These are phyloP conservation scores for Candida pseudoviswanathii DNA, from an alignment of 1,139 yeast genomes.

Conservation along the genomic window DNA sequence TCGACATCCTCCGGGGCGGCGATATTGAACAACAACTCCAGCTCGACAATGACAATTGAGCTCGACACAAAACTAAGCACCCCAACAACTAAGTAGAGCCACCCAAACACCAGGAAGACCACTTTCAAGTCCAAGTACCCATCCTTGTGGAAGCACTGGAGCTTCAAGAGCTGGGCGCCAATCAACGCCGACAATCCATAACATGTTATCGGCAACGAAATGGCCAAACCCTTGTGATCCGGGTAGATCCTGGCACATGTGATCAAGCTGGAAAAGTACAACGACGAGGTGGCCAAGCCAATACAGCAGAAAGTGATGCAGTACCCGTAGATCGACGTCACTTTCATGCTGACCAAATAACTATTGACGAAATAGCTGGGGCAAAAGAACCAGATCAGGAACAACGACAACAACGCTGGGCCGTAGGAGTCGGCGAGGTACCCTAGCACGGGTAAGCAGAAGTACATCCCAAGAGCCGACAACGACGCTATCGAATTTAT, in stretches of 20 bases:
- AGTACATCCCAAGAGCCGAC: conserved; percentile 80
- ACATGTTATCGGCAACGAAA: conserved; percentile 84
- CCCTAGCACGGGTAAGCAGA: conserved; percentile 83
- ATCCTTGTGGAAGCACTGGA: conserved; percentile 34
- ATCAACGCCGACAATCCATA: conserved; percentile 80
- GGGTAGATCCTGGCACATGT: conserved; percentile 88
- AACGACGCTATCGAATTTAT: conserved; percentile 78
- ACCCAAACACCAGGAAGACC: conserved; percentile 61
- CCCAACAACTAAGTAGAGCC: conserved; percentile 59
- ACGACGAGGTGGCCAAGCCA: conserved; percentile 81
- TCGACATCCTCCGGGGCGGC: conserved; percentile 13
- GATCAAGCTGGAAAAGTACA: conserved; percentile 74
- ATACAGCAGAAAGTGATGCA: conserved; percentile 49
- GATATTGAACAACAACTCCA: conserved; percentile 46
- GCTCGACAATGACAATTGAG: conserved; percentile 64
- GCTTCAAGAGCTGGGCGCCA: conserved; percentile 56
- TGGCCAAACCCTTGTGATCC: conserved; percentile 71
- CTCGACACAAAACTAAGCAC: conserved; percentile 62
- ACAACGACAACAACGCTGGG: conserved; percentile 68
- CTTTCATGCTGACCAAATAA: conserved; percentile 12
- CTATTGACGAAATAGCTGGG: conserved; percentile 66
- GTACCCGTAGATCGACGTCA: conserved; percentile 22
- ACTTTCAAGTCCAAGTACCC: conserved; percentile 36
- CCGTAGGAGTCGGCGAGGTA: conserved; percentile 84
- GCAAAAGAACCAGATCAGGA: conserved; percentile 65